These are phyloP conservation scores for Pseudisothecium myosuroides DNA, from an alignment of 225 moss, liverwort and hornwort genomes.

Conservation along the genomic window DNA sequence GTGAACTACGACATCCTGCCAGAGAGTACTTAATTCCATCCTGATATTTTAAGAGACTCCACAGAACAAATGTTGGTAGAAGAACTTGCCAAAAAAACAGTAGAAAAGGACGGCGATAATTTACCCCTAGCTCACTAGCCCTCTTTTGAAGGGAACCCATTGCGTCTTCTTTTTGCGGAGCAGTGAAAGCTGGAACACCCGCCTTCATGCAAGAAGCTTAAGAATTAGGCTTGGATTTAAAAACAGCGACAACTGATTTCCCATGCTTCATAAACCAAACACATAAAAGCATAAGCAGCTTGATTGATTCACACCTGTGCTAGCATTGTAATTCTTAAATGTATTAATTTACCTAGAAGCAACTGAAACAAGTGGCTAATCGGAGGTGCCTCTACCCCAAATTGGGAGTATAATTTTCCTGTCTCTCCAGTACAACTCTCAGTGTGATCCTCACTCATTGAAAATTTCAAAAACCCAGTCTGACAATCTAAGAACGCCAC, in stretches of 20 bases:
- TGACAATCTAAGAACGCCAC: neutral
- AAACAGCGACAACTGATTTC: neutral
- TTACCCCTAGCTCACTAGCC: conserved; percentile 66
- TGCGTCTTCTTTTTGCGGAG: conserved; percentile 85
- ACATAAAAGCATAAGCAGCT: neutral
- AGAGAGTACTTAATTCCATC: neutral
- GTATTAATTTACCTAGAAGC: neutral
- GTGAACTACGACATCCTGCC: neutral
- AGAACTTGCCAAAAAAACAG: neutral
- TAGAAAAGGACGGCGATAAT: neutral
- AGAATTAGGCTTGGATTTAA: conserved; percentile 16
- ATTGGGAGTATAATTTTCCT: neutral
- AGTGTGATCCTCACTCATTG: neutral
- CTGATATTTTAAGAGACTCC: neutral
- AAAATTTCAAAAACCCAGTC: neutral
- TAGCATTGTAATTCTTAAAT: neutral
- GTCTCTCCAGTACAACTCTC: neutral
- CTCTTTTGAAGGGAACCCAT: conserved; percentile 68
- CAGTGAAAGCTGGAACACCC: conserved; percentile 94
- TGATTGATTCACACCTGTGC: neutral
- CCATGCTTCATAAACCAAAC: neutral
- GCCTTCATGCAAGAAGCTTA: conserved; percentile 48
- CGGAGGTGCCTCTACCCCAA: neutral
- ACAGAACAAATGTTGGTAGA: neutral
- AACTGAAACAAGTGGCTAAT: neutral